These are phyloP conservation scores for Cryphonectria parasitica DNA, from an alignment of 2,329 filamentous ascomycete genomes.

Conservation along the genomic window DNA sequence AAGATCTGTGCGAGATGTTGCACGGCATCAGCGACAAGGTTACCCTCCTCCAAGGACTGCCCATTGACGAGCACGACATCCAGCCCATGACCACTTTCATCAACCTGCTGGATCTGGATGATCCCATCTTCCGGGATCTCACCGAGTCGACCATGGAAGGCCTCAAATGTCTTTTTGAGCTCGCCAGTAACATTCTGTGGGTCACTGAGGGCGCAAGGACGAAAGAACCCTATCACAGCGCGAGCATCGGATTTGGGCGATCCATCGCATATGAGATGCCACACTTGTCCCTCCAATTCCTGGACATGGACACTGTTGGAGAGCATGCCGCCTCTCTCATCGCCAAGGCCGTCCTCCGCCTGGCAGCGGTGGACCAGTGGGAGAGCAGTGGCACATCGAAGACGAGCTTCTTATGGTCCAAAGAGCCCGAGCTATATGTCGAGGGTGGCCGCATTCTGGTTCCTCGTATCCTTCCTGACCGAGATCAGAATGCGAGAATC, in stretches of 20 bases:
- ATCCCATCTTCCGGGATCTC: conserved; percentile 33
- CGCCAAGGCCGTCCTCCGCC: conserved; percentile 25
- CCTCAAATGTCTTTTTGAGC: conserved; percentile 31
- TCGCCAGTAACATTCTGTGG: conserved; percentile 33
- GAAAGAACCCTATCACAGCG: conserved; percentile 33
- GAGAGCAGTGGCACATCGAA: not conserved
- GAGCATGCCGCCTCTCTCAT: conserved; percentile 21
- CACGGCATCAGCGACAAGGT: conserved; percentile 2
- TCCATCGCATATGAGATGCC: conserved; percentile 28
- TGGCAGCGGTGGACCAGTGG: not conserved
- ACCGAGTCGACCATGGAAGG: conserved; percentile 24
- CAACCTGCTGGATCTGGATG: conserved; percentile 35
- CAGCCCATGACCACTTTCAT: conserved; percentile 9
- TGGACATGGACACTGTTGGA: conserved; percentile 30
- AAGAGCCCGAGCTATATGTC: conserved; percentile 37
- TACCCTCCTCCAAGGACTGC: conserved; percentile 27
- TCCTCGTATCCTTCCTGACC: conserved; percentile 33
- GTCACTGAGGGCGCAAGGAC: conserved; percentile 31
- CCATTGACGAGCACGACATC: not conserved
- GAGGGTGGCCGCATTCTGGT: conserved; percentile 34
- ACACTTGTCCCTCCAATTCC: conserved; percentile 31
- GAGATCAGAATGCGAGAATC: conserved; percentile 29
- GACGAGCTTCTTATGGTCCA: conserved; percentile 7
- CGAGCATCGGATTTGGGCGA: conserved; percentile 34
- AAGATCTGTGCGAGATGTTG: not conserved